A percentile compares a stretch with the other conserved stretches of the same genome.
Evolutionary conservation across 495 filamentous ascomycete species (phyloP).

Genomic region (Annulohypoxylon maeteangense): DNA sequence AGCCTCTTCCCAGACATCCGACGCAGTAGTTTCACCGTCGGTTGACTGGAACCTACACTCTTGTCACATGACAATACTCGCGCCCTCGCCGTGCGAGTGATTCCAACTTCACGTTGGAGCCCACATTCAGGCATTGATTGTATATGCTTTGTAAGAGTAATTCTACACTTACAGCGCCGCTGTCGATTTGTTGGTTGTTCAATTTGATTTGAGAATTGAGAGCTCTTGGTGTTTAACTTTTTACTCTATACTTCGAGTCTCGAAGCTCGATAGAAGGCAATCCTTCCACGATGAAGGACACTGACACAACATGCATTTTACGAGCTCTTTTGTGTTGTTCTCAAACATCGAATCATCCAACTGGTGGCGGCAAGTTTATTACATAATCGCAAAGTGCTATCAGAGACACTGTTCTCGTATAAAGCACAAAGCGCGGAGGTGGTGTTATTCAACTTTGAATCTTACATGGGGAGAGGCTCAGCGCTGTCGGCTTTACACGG

Average conservation of each 20-base stretch:
- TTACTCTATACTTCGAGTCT: not conserved
- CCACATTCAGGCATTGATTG: not conserved
- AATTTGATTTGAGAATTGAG: not conserved
- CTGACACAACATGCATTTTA: not conserved
- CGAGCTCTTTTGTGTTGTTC: not conserved
- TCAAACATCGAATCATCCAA: not conserved
- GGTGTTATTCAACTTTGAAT: conserved; percentile 15
- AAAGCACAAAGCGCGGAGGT: conserved; percentile 11
- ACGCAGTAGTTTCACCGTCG: conserved; percentile 14
- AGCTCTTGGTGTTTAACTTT: not conserved
- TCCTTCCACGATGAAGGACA: not conserved
- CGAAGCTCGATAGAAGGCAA: conserved; percentile 6
- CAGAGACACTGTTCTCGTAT: not conserved
- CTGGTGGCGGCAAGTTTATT: conserved; percentile 2
- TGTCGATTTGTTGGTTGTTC: not conserved
- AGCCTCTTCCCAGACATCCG: conserved; percentile 28
- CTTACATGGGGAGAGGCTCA: conserved; percentile 12
- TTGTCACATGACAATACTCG: conserved; percentile 6
- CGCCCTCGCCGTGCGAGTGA: not conserved
- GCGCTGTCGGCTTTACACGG: conserved; percentile 10
- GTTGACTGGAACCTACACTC: not conserved
- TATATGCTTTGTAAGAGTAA: conserved; percentile 9
- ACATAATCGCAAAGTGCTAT: conserved; percentile 3
- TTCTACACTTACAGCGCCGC: not conserved
- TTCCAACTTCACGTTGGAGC: not conserved